These are phyloP conservation scores for Ophiostoma himal-ulmi DNA, from an alignment of 2,329 filamentous ascomycete species.

Conservation along the genomic window DNA sequence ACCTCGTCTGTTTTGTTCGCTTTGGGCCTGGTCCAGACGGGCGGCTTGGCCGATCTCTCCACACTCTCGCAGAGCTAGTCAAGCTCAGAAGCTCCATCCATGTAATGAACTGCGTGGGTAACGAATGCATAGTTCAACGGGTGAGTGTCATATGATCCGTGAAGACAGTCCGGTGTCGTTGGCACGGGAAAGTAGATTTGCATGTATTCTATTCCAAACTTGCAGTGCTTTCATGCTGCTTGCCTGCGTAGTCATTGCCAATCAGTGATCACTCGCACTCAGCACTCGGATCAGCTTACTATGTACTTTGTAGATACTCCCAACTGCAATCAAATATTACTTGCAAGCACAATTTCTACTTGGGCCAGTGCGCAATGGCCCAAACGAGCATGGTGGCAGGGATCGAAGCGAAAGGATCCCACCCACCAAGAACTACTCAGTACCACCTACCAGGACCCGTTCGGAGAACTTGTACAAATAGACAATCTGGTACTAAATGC, in stretches of 20 bases:
- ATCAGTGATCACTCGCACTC: too few species aligned
- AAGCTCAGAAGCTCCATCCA: neutral
- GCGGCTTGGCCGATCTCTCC: slow-evolving; percentile 2
- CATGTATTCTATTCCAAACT: neutral
- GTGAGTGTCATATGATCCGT: neutral
- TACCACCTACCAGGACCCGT: neutral
- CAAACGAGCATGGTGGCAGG: slow-evolving; percentile 5
- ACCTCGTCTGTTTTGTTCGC: slow-evolving; percentile 20
- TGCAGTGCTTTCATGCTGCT: neutral
- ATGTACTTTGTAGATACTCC: too few species aligned
- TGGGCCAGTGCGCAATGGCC: slow-evolving; percentile 5
- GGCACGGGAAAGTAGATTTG: neutral
- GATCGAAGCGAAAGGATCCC: slow-evolving; percentile 8
- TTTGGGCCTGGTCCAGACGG: slow-evolving; percentile 17
- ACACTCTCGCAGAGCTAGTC: neutral
- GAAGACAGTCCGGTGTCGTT: neutral
- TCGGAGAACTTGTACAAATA: neutral
- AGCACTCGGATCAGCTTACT: too few species aligned
- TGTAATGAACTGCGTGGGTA: too few species aligned
- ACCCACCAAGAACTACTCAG: neutral
- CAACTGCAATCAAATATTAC: neutral
- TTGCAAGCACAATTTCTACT: neutral
- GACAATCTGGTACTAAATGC: neutral
- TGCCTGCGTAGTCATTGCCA: neutral
- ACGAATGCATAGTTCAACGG: too few species aligned